phyloP scores from a whole-genome alignment of 148 eudicot genomes.

The Cornus kousa region DNA sequence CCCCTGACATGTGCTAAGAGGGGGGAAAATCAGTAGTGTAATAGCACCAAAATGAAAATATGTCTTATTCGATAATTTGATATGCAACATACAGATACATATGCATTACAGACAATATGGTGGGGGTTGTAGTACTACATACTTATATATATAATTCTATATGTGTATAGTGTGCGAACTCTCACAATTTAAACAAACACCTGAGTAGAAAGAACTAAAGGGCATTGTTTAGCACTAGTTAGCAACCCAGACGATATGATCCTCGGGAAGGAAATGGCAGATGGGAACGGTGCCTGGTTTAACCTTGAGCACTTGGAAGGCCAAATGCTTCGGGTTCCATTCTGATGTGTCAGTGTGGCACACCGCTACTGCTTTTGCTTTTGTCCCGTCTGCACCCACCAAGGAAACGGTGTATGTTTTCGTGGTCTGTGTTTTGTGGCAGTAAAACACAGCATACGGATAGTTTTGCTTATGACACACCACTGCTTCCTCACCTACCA shows the following conservation, averaged over 20 bases:
- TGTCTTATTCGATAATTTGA: neutral
- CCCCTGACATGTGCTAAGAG: neutral
- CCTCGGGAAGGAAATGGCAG: slow-evolving; percentile 30
- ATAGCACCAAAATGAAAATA: neutral
- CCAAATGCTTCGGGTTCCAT: slow-evolving; percentile 45
- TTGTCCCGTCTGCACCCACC: slow-evolving; percentile 18
- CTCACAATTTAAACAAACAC: too few relatives aligned
- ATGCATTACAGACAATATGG: neutral
- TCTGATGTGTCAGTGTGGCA: slow-evolving; percentile 45
- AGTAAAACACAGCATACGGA: slow-evolving; percentile 33
- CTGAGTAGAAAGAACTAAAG: neutral
- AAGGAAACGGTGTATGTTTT: slow-evolving; percentile 29
- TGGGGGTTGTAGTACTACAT: neutral
- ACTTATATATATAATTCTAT: neutral
- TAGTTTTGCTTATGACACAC: slow-evolving; percentile 46
- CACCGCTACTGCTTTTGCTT: slow-evolving; percentile 24
- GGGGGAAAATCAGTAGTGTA: neutral
- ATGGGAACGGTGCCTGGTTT: slow-evolving; percentile 30
- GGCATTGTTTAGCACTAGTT: neutral
- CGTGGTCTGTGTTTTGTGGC: slow-evolving; percentile 29
- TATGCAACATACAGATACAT: neutral
- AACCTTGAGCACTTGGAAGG: slow-evolving; percentile 39
- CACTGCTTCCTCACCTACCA: slow-evolving; percentile 11
- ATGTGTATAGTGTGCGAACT: too few relatives aligned
- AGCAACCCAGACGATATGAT: slow-evolving; percentile 25